Evolutionary conservation across 306 rosid species (phyloP), one percentile per base, ranked within the genome.

Genomic region (Begonia loranthoides): DNA sequence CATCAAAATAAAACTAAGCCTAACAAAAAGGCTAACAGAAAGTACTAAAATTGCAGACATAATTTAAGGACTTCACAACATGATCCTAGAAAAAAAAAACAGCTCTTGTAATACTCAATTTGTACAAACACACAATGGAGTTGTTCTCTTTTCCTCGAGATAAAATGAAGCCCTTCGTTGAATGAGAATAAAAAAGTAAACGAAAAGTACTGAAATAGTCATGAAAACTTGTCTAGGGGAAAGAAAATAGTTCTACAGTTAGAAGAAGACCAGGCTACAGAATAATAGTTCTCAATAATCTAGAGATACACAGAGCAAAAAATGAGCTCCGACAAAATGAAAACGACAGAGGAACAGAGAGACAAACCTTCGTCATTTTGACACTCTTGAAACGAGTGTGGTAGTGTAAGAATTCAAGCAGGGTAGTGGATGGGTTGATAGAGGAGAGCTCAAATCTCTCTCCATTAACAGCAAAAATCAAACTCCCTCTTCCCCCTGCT

Each of bases 351-450:
- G 16, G 33, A 11, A 36, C 17, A 17, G 38, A 39, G 14, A 47
- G 21, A 51, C 13, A 4, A 55, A 83, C 96, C 94, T 83, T 87
- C 93, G 43, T 82, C 94, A 81, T 93, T 76, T 84, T 88, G 50
- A 57, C 80, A 59, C 97, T 84, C 79, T 77, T 84, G 76, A 88
- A 81, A 58, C 53, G 70, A 60, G 95, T 88, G 6, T 53, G 71
- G 33, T 66, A 28, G 12, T 95, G 87, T 64, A 84, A 64, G 76
- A 84, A 88, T 11, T 79, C 66, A 3, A 84, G 79, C 72, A 88
- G 56, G 65, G 95, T 88, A 13, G 72, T 81, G 1, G 95, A 88
- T 17, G 88, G 95, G 19, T 84, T 79, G 9, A 77, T 56, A 0
- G 55, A 13, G 43, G 69, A 62, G 51, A 81, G 72, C 63, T 84